A percentile compares a stretch with the other conserved stretches of the same genome.
Conservation (phyloP, 768 basidiomycete genomes). For the Panaeolus cyanescens region DNA sequence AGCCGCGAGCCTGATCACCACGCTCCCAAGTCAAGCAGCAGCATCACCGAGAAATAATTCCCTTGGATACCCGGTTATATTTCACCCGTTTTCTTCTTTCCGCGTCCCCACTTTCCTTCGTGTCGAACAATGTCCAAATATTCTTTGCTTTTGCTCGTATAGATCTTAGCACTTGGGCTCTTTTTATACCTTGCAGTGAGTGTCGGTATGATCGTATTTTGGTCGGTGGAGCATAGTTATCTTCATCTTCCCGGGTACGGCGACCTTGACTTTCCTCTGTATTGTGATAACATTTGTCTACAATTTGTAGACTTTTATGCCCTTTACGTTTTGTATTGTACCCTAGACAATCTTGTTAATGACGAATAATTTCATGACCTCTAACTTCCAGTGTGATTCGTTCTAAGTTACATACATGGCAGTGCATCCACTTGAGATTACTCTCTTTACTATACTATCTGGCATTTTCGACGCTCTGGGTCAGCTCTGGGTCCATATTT, state of each 20-base stretch:
- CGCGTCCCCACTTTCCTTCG: not conserved
- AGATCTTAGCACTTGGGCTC: not conserved
- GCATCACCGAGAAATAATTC: conserved; percentile 7
- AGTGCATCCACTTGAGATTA: too few species aligned
- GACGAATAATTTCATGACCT: not conserved
- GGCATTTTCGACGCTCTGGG: too few species aligned
- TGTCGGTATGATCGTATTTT: conserved; percentile 1
- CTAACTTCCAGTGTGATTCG: too few species aligned
- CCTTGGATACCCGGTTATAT: not conserved
- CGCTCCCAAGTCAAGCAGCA: conserved; percentile 5
- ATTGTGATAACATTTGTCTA: too few species aligned
- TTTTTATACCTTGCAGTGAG: not conserved
- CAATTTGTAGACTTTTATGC: not conserved
- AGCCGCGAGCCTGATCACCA: conserved; percentile 30
- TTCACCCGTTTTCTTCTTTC: not conserved
- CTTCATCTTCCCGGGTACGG: not conserved
- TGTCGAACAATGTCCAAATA: not conserved
- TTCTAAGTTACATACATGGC: too few species aligned
- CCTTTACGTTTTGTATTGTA: not conserved
- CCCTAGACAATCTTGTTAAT: not conserved
- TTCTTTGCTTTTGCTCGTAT: not conserved
- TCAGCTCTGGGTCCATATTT: too few species aligned
- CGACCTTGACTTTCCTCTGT: not conserved
- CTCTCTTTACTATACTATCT: too few species aligned
- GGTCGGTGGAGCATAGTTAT: not conserved